phyloP scores from a whole-genome alignment of 495 filamentous ascomycete species.

The Tuber indicum region DNA sequence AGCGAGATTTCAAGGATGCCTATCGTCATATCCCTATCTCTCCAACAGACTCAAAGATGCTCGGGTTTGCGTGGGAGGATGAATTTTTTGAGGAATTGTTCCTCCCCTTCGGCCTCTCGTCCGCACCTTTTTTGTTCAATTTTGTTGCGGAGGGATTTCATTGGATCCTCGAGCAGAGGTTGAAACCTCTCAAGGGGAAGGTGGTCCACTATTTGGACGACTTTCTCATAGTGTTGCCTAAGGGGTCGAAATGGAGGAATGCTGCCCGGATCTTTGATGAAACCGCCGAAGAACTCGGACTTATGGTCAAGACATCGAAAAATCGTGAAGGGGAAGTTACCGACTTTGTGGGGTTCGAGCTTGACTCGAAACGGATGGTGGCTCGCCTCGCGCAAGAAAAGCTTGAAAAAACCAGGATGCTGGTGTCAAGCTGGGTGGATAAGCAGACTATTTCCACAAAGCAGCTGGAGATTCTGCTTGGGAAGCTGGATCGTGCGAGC shows the following conservation, averaged over 20 bases:
- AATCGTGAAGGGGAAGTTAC: background rate
- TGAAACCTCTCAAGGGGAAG: background rate
- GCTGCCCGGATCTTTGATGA: background rate
- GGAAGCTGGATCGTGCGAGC: background rate
- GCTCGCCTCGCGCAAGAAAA: background rate
- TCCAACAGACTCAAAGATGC: slow-evolving; percentile 12
- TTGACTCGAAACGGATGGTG: background rate
- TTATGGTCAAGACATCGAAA: slow-evolving; percentile 1
- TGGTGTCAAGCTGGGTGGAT: background rate
- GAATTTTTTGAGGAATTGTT: slow-evolving; percentile 14
- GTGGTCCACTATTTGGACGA: slow-evolving; percentile 26
- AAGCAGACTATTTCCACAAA: background rate
- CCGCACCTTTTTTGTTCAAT: slow-evolving; percentile 14
- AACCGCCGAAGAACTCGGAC: slow-evolving; percentile 2
- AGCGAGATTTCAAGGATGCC: slow-evolving; percentile 23
- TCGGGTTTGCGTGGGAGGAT: slow-evolving; percentile 18
- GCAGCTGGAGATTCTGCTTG: background rate
- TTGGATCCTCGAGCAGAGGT: slow-evolving; percentile 16
- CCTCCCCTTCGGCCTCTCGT: slow-evolving; percentile 24
- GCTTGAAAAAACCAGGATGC: background rate
- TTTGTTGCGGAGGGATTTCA: slow-evolving; percentile 18
- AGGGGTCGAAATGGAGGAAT: background rate
- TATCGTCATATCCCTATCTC: slow-evolving; percentile 19
- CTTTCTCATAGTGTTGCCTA: slow-evolving; percentile 16
- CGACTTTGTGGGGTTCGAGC: background rate